A percentile compares a stretch with the other conserved stretches of the same genome.
These are phyloP conservation scores for Fraxinus anomala DNA, from an alignment of 257 asterid species.

Conservation along the genomic window DNA sequence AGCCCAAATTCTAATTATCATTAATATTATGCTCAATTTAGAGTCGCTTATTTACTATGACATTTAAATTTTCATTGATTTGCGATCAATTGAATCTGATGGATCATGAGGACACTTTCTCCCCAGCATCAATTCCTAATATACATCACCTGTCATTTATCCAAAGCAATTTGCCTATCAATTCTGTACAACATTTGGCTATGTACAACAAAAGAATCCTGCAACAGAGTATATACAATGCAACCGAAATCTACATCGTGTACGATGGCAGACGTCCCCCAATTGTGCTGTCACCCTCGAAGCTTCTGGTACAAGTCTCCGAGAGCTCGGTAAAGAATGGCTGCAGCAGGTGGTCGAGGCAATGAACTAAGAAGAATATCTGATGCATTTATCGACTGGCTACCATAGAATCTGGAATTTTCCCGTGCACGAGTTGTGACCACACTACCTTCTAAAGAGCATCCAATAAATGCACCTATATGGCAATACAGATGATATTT, in stretches of 20 bases:
- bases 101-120: neutral
- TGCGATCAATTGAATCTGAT: slow-evolving; percentile 2
- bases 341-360: slow-evolving; percentile 95
- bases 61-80: neutral
- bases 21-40: neutral
- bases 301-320: slow-evolving; percentile 65
- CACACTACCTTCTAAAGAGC: slow-evolving; percentile 88
- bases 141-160: neutral
- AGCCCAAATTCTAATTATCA: neutral
- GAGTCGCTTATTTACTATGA: neutral
- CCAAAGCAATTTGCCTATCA: neutral
- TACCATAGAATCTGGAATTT: slow-evolving; percentile 85
- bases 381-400: slow-evolving; percentile 62
- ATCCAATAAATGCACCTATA: slow-evolving; percentile 96
- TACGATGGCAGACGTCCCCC: neutral
- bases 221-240: neutral
- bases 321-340: slow-evolving; percentile 75
- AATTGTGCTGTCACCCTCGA: slow-evolving; percentile 27
- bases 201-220: slow-evolving; percentile 32
- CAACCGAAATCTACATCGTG: neutral
- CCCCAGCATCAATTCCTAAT: slow-evolving; percentile 5
- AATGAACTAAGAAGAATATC: slow-evolving; percentile 77
- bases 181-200: slow-evolving; percentile 30
- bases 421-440: slow-evolving; percentile 76
- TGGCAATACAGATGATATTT: neutral